Percentiles rank a stretch among this genome's conserved stretches.
Evolutionary conservation across 805 yeast genomes (phyloP).

Genomic region (Hanseniaspora singularis): DNA sequence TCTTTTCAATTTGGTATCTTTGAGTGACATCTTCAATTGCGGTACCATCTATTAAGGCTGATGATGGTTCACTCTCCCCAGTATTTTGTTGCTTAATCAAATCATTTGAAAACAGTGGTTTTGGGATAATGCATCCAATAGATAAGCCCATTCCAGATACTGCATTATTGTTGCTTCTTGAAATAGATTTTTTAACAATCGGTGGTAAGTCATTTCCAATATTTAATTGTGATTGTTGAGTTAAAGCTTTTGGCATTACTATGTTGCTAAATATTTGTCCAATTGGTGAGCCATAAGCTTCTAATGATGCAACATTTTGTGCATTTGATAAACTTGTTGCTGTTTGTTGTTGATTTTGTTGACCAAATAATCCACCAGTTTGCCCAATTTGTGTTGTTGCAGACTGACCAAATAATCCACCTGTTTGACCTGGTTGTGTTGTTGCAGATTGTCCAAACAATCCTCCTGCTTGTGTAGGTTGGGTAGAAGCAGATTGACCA

Average conservation of each 20-base stretch:
- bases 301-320: conserved; percentile 27
- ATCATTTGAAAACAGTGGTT: conserved; percentile 6
- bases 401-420: conserved; percentile 32
- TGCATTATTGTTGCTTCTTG: not conserved
- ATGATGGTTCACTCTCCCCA: too few relatives aligned
- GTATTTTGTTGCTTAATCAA: not conserved
- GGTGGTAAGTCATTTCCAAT: conserved; percentile 33
- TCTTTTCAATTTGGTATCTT: conserved; percentile 13
- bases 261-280: conserved; percentile 48
- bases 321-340: conserved; percentile 24
- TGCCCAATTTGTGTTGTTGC: conserved; percentile 11
- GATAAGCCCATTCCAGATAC: conserved; percentile 6
- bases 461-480: not conserved
- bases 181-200: conserved; percentile 8
- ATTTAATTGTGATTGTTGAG: conserved; percentile 34
- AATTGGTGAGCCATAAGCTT: conserved; percentile 58
- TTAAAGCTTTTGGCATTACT: conserved; percentile 30
- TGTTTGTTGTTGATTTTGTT: conserved; percentile 18
- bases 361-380: conserved; percentile 28
- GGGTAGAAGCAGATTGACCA: conserved; percentile 22
- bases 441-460: conserved; percentile 19
- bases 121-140: conserved; percentile 13
- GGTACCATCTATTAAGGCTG: too few relatives aligned
- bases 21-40: conserved; percentile 9
- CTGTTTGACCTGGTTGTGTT: not conserved